A percentile compares a stretch with the other conserved stretches of the same genome.
Evolutionary conservation across 306 rosid species (phyloP).

Genomic region (Crotalaria pallida): DNA sequence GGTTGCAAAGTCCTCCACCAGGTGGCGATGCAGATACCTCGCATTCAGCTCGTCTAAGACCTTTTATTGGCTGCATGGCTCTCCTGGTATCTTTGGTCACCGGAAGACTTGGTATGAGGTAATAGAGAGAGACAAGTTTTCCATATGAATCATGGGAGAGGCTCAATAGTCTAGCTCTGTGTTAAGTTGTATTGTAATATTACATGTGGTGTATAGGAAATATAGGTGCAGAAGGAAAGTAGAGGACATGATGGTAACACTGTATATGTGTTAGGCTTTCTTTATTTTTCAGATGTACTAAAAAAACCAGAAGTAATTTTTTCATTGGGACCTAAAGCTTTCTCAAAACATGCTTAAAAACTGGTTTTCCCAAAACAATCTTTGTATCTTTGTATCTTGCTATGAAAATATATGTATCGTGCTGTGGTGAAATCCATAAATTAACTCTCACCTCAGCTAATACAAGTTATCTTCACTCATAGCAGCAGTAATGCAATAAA

Average conservation of each 20-base stretch:
- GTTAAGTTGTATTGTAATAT: neutral
- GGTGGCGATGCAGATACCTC: conserved; percentile 29
- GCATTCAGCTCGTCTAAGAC: conserved; percentile 35
- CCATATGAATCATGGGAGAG: neutral
- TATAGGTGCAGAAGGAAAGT: conserved; percentile 16
- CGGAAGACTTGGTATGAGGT: conserved; percentile 19
- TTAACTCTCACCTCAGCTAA: neutral
- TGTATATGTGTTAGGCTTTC: too few species aligned
- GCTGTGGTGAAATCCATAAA: neutral
- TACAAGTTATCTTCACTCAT: neutral
- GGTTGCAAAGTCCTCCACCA: conserved; percentile 50
- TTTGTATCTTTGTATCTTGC: neutral
- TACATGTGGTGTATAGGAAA: conserved; percentile 30
- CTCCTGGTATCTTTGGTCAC: conserved; percentile 33
- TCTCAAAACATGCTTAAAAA: too few species aligned
- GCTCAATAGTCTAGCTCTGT: conserved; percentile 1
- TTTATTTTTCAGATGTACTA: too few species aligned
- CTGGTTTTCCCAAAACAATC: too few species aligned
- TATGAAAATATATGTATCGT: too few species aligned
- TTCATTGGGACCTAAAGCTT: too few species aligned
- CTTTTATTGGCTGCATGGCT: conserved; percentile 43
- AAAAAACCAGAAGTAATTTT: too few species aligned
- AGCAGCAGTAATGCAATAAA: neutral
- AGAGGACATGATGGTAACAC: neutral
- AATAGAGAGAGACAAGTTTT: conserved; percentile 23